phyloP scores from a whole-genome alignment of 805 yeast genomes.

The Naumovozyma baii region DNA sequence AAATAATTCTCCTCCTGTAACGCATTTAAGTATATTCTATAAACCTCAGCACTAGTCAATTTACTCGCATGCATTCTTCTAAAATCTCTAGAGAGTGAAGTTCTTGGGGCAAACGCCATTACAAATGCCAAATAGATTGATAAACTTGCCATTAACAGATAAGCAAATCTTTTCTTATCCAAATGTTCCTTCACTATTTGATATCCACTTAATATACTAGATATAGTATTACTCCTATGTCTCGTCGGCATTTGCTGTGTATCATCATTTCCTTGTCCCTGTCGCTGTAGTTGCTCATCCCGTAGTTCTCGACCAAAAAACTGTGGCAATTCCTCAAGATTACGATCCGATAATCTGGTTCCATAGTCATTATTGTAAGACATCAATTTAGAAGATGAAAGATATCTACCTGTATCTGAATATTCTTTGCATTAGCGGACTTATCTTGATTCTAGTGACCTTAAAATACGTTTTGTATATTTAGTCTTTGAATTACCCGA shows the following conservation, averaged over 20 bases:
- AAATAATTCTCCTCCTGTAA: constrained; percentile 32
- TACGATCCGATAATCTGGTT: not conserved
- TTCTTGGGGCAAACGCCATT: constrained; percentile 69
- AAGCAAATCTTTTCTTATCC: constrained; percentile 24
- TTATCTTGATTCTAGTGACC: no score
- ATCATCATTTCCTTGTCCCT: no score
- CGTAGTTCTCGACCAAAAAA: no score
- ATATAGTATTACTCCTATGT: constrained; percentile 24
- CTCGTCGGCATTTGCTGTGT: constrained; percentile 5
- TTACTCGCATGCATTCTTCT: constrained; percentile 60
- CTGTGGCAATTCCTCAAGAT: not conserved
- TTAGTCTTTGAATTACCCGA: no score
- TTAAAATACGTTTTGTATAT: no score
- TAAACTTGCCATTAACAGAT: constrained; percentile 17
- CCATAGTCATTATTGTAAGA: not conserved
- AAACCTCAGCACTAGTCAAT: constrained; percentile 59
- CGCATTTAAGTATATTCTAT: constrained; percentile 45
- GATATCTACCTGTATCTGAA: no score
- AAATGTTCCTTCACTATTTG: constrained; percentile 22
- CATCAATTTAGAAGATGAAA: not conserved
- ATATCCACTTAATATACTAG: constrained; percentile 20
- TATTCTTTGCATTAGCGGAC: no score
- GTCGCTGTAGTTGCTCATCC: no score
- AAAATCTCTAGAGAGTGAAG: constrained; percentile 73
- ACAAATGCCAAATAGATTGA: constrained; percentile 40